Evolutionary conservation across 148 eudicot genomes (phyloP).

Genomic region (Vaccinium myrtillus): DNA sequence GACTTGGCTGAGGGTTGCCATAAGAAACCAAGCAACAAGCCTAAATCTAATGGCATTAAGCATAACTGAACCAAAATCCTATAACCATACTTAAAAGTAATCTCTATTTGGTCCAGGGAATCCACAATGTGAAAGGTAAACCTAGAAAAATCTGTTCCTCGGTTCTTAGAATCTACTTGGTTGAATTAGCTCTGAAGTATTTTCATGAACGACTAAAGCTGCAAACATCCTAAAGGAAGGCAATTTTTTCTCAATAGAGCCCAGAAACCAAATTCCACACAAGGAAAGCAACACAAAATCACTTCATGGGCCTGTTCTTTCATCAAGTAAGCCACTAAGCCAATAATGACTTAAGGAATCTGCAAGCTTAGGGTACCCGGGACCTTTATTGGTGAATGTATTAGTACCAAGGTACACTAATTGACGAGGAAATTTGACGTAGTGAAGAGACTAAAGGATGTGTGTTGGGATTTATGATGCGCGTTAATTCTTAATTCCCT

Average conservation of each 20-base stretch:
- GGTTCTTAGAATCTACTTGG: not conserved
- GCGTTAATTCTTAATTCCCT: not conserved
- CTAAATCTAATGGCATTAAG: not conserved
- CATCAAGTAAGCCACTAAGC: conserved; percentile 5
- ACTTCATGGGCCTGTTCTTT: not conserved
- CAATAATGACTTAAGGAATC: not conserved
- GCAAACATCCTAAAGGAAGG: not conserved
- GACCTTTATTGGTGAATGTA: not conserved
- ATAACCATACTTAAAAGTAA: not conserved
- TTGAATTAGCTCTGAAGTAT: not conserved
- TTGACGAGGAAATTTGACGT: not conserved
- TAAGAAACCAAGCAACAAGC: not conserved
- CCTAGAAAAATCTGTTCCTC: too few species aligned
- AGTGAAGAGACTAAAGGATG: not conserved
- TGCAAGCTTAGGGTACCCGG: not conserved
- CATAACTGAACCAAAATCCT: not conserved
- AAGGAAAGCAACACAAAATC: not conserved
- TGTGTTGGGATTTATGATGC: not conserved
- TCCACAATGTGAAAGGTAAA: not conserved
- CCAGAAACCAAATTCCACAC: not conserved
- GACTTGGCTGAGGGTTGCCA: conserved; percentile 12
- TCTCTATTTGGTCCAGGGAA: not conserved
- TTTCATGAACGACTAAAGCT: not conserved
- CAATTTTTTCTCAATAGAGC: not conserved
- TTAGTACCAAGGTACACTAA: not conserved